Base-by-base conservation (phyloP, 768 basidiomycete species). In the Leccinum rimulosum region DNA sequence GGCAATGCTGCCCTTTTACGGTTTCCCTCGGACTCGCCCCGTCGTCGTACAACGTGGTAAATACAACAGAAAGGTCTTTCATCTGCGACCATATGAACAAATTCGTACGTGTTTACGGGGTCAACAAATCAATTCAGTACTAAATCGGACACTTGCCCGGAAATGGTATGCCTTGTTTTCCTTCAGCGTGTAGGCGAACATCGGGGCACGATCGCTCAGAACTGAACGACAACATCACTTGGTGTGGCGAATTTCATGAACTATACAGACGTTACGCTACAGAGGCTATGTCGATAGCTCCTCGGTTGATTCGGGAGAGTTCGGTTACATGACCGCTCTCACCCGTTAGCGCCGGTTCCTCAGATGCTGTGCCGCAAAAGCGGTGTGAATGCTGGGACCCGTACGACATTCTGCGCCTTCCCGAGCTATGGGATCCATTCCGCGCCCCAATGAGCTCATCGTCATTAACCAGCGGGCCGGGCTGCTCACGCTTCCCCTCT, bases 81-180 rank as follows among this genome's bases (percentile, higher is more conserved):
- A 19, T 45, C 27, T 19, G 19, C 48, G 53, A 52, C 43, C 55
- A 45, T 43, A 48, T 63, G 57, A 60, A 67, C 62, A 54, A 54
- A 55, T 59, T n/a, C 25, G 45, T 59, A 54, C 27, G 43, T 60
- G 40, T 25, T 28, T 52, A 35, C 19, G 38, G 48, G 19, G 50
- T 38, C 53, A 50, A 40, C 49, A 36, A 38, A 53, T 36, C 17
- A 52, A 52, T 50, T 49, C 43, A 25, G 45, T 28, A 54, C 61
- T 7, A 61, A 64, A 61, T 48, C 22, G 50, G 57, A 12, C 15
- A 0, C 9, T 49, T 50, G 50, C 61, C 70, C 61, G 5, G 31
- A 68, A 66, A 68, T 61, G 60, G 70, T 61, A 61, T 62, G 59
- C 17, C 59, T 69, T 64, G 57, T 72, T 43, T 19, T 45, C 43